Evolutionary conservation across 2,329 filamentous ascomycete species (phyloP), one percentile per base, ranked within the genome.

Genomic region (Pseudogymnoascus sp.): DNA sequence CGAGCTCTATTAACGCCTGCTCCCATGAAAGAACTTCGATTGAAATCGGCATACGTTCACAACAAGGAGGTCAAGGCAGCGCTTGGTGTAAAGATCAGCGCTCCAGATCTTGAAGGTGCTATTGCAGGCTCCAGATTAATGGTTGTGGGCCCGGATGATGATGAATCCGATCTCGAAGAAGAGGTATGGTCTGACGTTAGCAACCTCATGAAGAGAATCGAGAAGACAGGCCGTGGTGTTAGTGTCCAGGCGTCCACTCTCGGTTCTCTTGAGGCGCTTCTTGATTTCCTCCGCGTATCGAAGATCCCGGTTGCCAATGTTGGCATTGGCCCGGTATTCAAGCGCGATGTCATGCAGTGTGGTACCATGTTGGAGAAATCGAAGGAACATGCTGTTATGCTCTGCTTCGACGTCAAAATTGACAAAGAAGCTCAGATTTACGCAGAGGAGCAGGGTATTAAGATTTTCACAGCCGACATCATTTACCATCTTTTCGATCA

Each of bases 41-140:
- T 99, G 71, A 97, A 97, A 79, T 96, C 93, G 2, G 84, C 88
- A 67, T 99, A 99, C 72, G 93, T 99, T 31, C 96, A 99, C 81
- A 97, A 99, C 81, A 97, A 99, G 81, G 92, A 96, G 76, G 93
- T 97, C 79, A 99, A 97, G 82, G 95, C 96, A 19, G 92, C 95
- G 7, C 85, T 99, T 72, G 95, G 95, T 89, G 91, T 99, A 76
- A 99, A 99, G 85, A 97, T 99, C 74, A 92, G 92, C 67, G 95
- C 93, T 50, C 96, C 96, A 70, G 92, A 93, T 67, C 88, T 99
- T 21, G 95, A 99, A 76, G 88, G 91, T 66, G 95, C 96, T 69
- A 97, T 99, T 76, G 95, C 95, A 66, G 95, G 95, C 74, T 99
- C 96, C 19, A 88, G 96, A 69, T 81, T 99, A 70, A 86, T 99